A percentile compares a stretch with the other conserved stretches of the same genome.
These are phyloP conservation scores for Nemania serpens DNA, from an alignment of 2,329 filamentous ascomycete species.

Conservation along the genomic window DNA sequence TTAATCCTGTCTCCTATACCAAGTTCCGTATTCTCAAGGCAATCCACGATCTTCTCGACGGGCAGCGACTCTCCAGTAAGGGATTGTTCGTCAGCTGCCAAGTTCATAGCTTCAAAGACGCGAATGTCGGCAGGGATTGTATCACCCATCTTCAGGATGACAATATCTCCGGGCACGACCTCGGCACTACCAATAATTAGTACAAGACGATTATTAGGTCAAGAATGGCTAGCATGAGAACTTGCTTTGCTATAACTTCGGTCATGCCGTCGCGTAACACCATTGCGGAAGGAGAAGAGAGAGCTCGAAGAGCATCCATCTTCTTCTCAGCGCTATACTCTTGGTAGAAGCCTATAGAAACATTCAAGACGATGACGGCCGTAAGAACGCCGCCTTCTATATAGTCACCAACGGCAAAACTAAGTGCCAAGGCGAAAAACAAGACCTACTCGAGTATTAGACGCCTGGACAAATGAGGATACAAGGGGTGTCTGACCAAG, in stretches of 20 bases:
- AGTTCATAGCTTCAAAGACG: constrained; percentile 74
- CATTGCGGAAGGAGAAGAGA: constrained; percentile 66
- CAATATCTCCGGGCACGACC: constrained; percentile 74
- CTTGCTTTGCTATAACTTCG: constrained; percentile 61
- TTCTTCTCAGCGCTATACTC: constrained; percentile 69
- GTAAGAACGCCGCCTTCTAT: constrained; percentile 71
- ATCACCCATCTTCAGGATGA: constrained; percentile 71
- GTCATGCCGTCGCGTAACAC: constrained; percentile 65
- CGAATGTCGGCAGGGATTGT: constrained; percentile 76
- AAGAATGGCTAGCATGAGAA: constrained; percentile 32
- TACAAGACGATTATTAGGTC: background rate
- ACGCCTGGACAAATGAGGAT: background rate
- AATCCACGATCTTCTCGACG: constrained; percentile 66
- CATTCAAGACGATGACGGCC: constrained; percentile 71
- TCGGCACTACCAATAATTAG: constrained; percentile 51
- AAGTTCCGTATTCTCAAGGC: constrained; percentile 59
- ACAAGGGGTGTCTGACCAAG: constrained; percentile 53
- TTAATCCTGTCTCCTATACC: constrained; percentile 75
- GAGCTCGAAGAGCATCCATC: constrained; percentile 66
- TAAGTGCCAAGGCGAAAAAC: constrained; percentile 75
- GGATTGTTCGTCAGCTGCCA: constrained; percentile 77
- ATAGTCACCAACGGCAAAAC: constrained; percentile 68
- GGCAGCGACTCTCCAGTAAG: constrained; percentile 78
- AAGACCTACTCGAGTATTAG: constrained; percentile 66
- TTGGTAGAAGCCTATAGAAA: constrained; percentile 69